A percentile compares a stretch with the other conserved stretches of the same genome.
Evolutionary conservation across 2,329 filamentous ascomycete species (phyloP).

Genomic region (Tolypocladium album): DNA sequence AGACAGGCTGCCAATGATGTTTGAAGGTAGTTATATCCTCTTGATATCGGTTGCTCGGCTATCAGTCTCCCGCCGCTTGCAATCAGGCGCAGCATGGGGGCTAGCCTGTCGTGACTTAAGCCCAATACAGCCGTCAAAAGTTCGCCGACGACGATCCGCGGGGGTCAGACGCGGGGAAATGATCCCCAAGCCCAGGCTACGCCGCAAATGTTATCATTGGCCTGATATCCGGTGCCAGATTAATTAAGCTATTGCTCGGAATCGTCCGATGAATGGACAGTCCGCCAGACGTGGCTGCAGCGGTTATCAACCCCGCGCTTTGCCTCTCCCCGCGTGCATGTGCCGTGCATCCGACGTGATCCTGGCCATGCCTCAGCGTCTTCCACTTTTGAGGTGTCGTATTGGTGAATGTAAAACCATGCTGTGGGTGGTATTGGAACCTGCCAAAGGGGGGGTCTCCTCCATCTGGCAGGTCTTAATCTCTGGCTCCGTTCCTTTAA

Average conservation of each 20-base stretch:
- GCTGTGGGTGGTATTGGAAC: background rate
- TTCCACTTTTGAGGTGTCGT: background rate
- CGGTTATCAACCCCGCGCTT: background rate
- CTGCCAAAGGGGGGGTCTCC: background rate
- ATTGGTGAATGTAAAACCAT: background rate
- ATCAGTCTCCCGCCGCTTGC: background rate
- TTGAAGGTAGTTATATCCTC: background rate
- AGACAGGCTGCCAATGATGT: background rate
- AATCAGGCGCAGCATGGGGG: background rate
- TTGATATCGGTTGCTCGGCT: background rate
- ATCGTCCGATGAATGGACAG: background rate
- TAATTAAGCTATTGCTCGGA: background rate
- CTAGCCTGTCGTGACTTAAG: too few species aligned
- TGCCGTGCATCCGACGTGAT: background rate
- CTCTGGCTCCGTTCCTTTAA: background rate
- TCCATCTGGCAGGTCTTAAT: background rate
- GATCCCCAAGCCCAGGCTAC: background rate
- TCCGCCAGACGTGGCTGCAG: background rate
- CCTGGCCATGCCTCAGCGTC: background rate
- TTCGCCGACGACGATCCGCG: background rate
- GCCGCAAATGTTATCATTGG: background rate
- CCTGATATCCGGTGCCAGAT: background rate
- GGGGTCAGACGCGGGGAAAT: background rate
- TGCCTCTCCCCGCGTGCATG: background rate
- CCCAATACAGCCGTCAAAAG: background rate